Conservation (phyloP, 179 eudicot genomes). For the Silene coronaria region DNA sequence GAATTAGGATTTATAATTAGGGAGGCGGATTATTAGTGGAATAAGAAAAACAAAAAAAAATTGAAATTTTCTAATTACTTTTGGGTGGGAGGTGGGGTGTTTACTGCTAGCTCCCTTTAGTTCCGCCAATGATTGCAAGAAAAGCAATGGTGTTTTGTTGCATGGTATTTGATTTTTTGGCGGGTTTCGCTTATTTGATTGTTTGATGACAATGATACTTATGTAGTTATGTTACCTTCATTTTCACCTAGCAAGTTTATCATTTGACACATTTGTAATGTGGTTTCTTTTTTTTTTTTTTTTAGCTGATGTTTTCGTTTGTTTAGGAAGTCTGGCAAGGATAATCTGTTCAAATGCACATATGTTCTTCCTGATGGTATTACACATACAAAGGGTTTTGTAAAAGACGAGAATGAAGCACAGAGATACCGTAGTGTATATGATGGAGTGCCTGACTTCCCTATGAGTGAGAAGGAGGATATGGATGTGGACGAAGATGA, state of each 20-base stretch:
- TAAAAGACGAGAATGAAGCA: conserved; percentile 65
- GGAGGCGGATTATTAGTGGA: too few species aligned
- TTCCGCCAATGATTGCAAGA: too few species aligned
- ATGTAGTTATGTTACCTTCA: background rate
- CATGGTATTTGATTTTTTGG: background rate
- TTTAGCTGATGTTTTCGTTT: conserved; percentile 14
- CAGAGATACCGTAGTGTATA: conserved; percentile 48
- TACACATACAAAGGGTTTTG: conserved; percentile 63
- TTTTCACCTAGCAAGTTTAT: background rate
- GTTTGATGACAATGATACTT: background rate
- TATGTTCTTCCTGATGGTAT: conserved; percentile 93
- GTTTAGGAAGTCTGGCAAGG: conserved; percentile 61
- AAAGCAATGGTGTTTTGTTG: background rate
- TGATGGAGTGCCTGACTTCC: conserved; percentile 29
- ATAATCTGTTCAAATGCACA: conserved; percentile 64
- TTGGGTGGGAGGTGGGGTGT: too few species aligned
- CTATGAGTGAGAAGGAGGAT: conserved; percentile 26
- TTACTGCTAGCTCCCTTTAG: background rate
- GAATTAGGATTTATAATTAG: too few species aligned
- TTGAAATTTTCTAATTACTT: too few species aligned
- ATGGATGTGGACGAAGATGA: conserved; percentile 30
- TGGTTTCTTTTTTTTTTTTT: background rate
- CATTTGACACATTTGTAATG: background rate
- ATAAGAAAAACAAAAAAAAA: too few species aligned
- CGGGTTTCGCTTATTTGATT: background rate